These are phyloP conservation scores for Massariosphaeria phaeospora DNA, from an alignment of 495 filamentous ascomycete genomes.

Conservation along the genomic window DNA sequence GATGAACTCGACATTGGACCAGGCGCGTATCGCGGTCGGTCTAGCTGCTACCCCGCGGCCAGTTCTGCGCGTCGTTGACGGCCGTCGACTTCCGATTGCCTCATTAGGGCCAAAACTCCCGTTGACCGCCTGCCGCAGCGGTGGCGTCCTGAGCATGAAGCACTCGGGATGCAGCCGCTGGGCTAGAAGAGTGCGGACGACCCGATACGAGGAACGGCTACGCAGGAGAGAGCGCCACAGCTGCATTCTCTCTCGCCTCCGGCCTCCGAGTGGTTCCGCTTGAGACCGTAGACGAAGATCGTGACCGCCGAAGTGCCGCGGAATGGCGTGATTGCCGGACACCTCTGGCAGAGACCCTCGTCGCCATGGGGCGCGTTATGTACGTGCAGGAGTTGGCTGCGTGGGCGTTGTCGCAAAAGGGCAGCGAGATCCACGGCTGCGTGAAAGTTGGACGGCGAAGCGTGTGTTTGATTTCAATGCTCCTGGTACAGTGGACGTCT, in stretches of 20 bases:
- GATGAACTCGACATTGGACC: neutral
- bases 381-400: neutral
- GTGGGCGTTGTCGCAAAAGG: conserved; percentile 11
- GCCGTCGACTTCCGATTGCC: neutral
- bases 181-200: conserved; percentile 8
- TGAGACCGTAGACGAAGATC: conserved; percentile 2
- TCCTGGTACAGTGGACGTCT: neutral
- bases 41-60: conserved; percentile 13
- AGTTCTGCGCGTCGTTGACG: neutral
- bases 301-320: neutral
- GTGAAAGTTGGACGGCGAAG: neutral
- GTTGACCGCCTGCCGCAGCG: neutral
- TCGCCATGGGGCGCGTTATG: neutral
- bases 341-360: neutral
- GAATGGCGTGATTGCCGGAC: conserved; percentile 15
- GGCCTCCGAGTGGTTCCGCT: conserved; percentile 2
- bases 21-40: conserved; percentile 3
- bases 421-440: neutral
- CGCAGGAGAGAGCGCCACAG: conserved; percentile 18
- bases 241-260: neutral
- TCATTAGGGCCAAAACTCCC: conserved; percentile 15
- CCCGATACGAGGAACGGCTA: conserved; percentile 11
- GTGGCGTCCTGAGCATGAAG: neutral
- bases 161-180: neutral
- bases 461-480: too few relatives aligned